These are phyloP conservation scores for Rubus idaeus DNA, from an alignment of 306 rosid species.

Conservation along the genomic window DNA sequence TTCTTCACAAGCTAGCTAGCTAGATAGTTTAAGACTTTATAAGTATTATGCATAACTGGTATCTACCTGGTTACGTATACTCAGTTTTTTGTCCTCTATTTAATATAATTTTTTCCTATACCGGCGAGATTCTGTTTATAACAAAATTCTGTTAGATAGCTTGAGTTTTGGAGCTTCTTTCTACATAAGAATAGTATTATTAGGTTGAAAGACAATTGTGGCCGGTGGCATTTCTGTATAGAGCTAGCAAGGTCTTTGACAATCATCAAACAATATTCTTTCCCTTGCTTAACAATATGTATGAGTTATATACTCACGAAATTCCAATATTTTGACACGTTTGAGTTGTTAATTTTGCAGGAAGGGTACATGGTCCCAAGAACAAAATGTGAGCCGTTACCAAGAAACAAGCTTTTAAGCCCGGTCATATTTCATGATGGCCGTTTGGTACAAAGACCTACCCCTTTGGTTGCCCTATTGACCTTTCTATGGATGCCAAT, in stretches of 20 bases:
- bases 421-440: constrained; percentile 91
- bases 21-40: background rate
- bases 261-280: background rate
- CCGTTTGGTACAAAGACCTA: constrained; percentile 79
- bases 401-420: constrained; percentile 75
- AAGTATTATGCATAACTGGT: background rate
- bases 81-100: background rate
- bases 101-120: background rate
- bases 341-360: constrained; percentile 39
- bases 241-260: background rate
- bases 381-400: constrained; percentile 53
- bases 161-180: background rate
- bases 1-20: background rate
- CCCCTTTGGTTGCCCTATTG: constrained; percentile 63
- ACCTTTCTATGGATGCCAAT: constrained; percentile 87
- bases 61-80: background rate
- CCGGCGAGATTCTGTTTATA: background rate
- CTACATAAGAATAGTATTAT: background rate
- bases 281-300: background rate
- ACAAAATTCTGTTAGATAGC: background rate
- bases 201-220: background rate
- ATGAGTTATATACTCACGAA: background rate
- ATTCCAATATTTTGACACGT: background rate
- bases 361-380: constrained; percentile 82
- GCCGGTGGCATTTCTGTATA: background rate